Evolutionary conservation across 306 rosid species (phyloP).

Genomic region (Mucuna pruriens): DNA sequence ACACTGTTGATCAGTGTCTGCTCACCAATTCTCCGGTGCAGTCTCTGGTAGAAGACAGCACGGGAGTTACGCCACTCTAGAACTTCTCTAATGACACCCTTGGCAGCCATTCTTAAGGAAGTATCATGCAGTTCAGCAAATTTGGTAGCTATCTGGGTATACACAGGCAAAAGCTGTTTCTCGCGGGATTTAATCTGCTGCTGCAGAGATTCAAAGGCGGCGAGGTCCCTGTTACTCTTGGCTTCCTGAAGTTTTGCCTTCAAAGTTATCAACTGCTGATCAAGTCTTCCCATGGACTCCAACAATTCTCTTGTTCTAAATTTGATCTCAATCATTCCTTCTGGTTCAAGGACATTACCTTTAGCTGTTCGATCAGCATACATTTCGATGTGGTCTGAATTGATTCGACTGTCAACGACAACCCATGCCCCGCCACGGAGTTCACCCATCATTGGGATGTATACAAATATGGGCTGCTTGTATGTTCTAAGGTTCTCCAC

Average conservation of each 20-base stretch:
- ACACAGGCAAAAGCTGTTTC: constrained; percentile 86
- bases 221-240: constrained; percentile 50
- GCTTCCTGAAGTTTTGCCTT: constrained; percentile 82
- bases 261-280: constrained; percentile 70
- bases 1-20: constrained; percentile 72
- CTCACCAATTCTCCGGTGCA: constrained; percentile 81
- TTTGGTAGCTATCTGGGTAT: constrained; percentile 92
- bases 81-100: constrained; percentile 87
- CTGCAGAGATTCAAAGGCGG: constrained; percentile 66
- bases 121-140: constrained; percentile 97
- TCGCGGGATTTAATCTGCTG: constrained; percentile 86
- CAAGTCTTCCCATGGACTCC: constrained; percentile 96
- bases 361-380: constrained; percentile 90
- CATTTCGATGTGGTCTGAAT: constrained; percentile 93
- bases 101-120: constrained; percentile 93
- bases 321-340: constrained; percentile 98
- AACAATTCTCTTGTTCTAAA: constrained; percentile 88
- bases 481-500: constrained; percentile 98
- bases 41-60: constrained; percentile 75
- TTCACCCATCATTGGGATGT: constrained; percentile 98
- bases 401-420: constrained; percentile 90
- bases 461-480: constrained; percentile 90
- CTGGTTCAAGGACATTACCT: constrained; percentile 98
- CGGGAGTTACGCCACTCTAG: constrained; percentile 85
- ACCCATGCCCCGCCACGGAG: constrained; percentile 99